Evolutionary conservation across 768 basidiomycete species (phyloP).

Genomic region (Harrya chromipes): DNA sequence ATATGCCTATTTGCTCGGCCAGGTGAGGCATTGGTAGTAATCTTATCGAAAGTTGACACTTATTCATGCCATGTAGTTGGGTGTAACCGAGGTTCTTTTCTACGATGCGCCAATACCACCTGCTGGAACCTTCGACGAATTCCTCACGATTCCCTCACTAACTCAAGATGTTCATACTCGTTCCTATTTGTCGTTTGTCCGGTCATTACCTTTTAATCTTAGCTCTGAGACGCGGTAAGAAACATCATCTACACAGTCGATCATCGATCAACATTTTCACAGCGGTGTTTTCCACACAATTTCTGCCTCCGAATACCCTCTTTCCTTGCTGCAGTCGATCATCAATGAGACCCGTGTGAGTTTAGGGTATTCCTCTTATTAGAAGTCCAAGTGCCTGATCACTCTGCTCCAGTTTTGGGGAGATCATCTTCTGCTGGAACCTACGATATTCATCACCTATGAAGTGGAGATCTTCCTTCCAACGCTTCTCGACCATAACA

Average conservation of each 20-base stretch:
- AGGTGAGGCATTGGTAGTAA: background rate
- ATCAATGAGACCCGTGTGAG: constrained; percentile 11
- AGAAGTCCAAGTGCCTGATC: background rate
- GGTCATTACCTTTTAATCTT: background rate
- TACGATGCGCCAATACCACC: constrained; percentile 45
- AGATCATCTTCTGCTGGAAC: background rate
- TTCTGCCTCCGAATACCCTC: too few species aligned
- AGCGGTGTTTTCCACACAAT: constrained; percentile 7
- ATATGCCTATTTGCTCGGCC: constrained; percentile 27
- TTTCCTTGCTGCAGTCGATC: constrained; percentile 32
- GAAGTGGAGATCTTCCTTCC: constrained; percentile 52
- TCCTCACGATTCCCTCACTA: constrained; percentile 21
- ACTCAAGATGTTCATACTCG: constrained; percentile 5
- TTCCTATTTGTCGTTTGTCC: constrained; percentile 18
- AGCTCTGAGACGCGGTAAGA: constrained; percentile 7
- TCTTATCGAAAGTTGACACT: background rate
- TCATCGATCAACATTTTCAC: background rate
- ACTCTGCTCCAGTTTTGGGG: constrained; percentile 12
- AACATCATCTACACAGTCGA: background rate
- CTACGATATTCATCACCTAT: constrained; percentile 11
- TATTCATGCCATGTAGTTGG: constrained; percentile 2
- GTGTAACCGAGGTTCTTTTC: constrained; percentile 41
- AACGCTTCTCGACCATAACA: constrained; percentile 35
- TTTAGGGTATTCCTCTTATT: too few species aligned
- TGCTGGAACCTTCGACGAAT: constrained; percentile 18